Evolutionary conservation across 805 yeast genomes (phyloP).

Genomic region (Pichia paraexigua): DNA sequence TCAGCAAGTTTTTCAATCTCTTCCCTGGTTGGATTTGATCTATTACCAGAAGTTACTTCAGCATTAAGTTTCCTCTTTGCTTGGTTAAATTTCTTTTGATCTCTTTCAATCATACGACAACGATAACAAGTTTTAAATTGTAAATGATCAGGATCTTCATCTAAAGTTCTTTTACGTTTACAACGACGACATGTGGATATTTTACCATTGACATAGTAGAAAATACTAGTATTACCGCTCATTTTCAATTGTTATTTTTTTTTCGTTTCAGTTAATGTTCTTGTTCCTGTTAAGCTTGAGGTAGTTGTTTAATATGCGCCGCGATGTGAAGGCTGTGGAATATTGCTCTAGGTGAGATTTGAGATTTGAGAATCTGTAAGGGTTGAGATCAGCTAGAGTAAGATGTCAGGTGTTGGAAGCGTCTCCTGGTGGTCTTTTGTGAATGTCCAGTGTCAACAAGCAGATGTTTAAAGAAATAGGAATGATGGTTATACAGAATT

Average conservation of each 20-base stretch:
- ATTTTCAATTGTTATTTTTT: background rate
- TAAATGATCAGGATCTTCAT: constrained; percentile 48
- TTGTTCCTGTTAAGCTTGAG: background rate
- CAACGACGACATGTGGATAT: constrained; percentile 47
- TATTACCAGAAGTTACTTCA: constrained; percentile 12
- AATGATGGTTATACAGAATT: background rate
- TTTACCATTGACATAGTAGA: constrained; percentile 24
- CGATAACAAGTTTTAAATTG: constrained; percentile 53
- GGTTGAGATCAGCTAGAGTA: background rate
- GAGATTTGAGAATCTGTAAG: background rate
- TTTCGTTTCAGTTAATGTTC: background rate
- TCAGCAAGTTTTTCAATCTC: constrained; percentile 15
- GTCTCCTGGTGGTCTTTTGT: background rate
- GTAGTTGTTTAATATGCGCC: background rate
- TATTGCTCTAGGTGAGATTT: background rate
- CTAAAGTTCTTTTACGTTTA: constrained; percentile 46
- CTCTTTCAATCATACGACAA: constrained; percentile 48
- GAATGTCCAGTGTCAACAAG: background rate
- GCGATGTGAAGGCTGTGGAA: background rate
- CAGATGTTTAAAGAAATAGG: background rate
- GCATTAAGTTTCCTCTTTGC: constrained; percentile 18
- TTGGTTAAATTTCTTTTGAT: constrained; percentile 26
- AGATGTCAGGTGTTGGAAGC: background rate
- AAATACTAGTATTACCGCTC: constrained; percentile 6
- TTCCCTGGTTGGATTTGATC: constrained; percentile 14